Conservation (phyloP, 208 protist species). For the Phytomonas serpens region DNA sequence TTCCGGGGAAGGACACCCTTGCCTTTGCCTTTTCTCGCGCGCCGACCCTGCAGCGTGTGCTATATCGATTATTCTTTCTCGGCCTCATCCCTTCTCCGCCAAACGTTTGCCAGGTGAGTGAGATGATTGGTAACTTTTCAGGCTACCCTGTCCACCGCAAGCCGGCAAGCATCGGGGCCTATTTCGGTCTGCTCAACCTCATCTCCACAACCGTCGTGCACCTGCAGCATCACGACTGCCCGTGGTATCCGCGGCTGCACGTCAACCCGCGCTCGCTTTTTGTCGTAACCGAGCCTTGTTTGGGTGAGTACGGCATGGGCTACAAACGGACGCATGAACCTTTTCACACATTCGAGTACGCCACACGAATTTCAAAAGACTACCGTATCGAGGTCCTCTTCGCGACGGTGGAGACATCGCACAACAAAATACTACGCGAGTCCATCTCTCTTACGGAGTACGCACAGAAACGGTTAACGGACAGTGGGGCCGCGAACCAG, state of each 20-base stretch:
- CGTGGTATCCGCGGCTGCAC: slow-evolving; percentile 83
- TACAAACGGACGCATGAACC: slow-evolving; percentile 83
- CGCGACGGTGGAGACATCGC: slow-evolving; percentile 70
- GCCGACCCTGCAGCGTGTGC: slow-evolving; percentile 59
- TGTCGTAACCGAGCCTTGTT: slow-evolving; percentile 70
- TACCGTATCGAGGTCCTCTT: slow-evolving; percentile 89
- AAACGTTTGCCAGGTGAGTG: slow-evolving; percentile 85
- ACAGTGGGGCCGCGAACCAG: background rate
- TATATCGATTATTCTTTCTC: slow-evolving; percentile 69
- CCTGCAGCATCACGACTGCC: slow-evolving; percentile 69
- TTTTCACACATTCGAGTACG: slow-evolving; percentile 85
- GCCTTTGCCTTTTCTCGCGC: slow-evolving; percentile 63
- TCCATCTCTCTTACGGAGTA: slow-evolving; percentile 78
- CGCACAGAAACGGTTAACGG: slow-evolving; percentile 18
- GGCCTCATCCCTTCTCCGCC: slow-evolving; percentile 73
- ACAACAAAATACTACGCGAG: slow-evolving; percentile 47
- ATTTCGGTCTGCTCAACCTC: slow-evolving; percentile 82
- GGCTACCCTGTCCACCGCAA: slow-evolving; percentile 85
- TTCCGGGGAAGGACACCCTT: slow-evolving; percentile 75
- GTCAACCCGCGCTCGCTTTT: slow-evolving; percentile 73
- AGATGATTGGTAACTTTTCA: slow-evolving; percentile 86
- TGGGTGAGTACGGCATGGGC: slow-evolving; percentile 79
- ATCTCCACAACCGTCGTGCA: slow-evolving; percentile 76
- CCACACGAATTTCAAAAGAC: slow-evolving; percentile 81
- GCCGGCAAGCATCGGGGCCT: slow-evolving; percentile 67